Base-by-base conservation (phyloP, 768 basidiomycete species). In the Nevesoporus exiguus region DNA sequence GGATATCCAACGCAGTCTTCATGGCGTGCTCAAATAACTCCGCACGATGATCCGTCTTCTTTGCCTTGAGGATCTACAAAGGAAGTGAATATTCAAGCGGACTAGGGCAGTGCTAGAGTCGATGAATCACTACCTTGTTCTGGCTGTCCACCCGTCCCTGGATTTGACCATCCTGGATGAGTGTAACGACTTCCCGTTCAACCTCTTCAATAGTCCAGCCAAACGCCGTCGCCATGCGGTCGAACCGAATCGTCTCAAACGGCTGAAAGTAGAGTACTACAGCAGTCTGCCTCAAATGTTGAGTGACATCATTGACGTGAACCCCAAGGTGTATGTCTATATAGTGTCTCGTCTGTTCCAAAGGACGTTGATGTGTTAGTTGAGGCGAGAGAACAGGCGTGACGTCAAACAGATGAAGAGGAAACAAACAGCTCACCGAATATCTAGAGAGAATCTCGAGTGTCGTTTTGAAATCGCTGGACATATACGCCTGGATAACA, bases 191-290 rank as follows among this genome's bases (percentile, higher is more conserved):
- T 54, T 88, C 81, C 34, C 73, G 71, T 67, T 91, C 85, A 29
- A 91, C 82, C 55, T 86, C 81, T 3, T 83, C 82, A 7, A 89
- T 72, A 0, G 77, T 76, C 84, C 89, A 87, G 3, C 93, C 94
- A 63, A 98, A 96, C 10, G 93, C 92, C 3, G 72, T 68, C 34
- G 88, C 85, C 91, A 97, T 95, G 33, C 87, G 80, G 40, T 86
- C 84, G 27, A 98, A 79, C 40, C 83, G 79, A 66, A 97, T 91
- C 9, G 89, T 83, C 25, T 88, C 79, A 70, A 94, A 98, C 0
- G 95, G 95, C 61, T 85, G 81, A 76, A 97, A 93, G 72, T 95
- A 98, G 45, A 93, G 80, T n/a, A 82, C 76, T 46, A 98, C 77
- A 0, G 92, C 86, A 55, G 83, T 84, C 60, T 87, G 84, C 37